phyloP scores from a whole-genome alignment of 1,284 basidiomycete species.

The Volvariella surrecta region DNA sequence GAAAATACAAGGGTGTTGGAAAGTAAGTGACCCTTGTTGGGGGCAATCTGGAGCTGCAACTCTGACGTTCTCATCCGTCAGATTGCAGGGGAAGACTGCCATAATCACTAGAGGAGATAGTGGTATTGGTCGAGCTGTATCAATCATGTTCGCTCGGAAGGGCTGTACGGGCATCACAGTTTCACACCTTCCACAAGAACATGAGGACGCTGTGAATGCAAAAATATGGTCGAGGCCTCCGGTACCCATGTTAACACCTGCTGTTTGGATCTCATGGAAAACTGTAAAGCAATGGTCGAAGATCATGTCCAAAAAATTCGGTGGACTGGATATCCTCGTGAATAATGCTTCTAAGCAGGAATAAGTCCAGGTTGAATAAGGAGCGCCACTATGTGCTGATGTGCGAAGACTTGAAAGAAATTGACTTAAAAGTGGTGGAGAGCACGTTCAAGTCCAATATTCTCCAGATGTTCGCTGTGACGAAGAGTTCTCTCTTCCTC shows the following conservation, averaged over 20 bases:
- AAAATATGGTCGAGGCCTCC: constrained; percentile 33
- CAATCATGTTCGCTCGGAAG: constrained; percentile 55
- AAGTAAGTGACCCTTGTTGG: constrained; percentile 24
- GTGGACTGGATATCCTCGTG: constrained; percentile 47
- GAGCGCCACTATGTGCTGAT: constrained; percentile 9
- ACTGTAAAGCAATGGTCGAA: constrained; percentile 36
- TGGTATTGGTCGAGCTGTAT: constrained; percentile 53
- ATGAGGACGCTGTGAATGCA: constrained; percentile 46
- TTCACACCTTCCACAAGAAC: constrained; percentile 52
- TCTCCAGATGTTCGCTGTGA: constrained; percentile 46
- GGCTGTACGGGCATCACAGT: constrained; percentile 53
- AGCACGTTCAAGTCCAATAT: constrained; percentile 51
- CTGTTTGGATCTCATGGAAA: constrained; percentile 35
- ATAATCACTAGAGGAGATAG: constrained; percentile 49
- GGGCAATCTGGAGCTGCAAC: too few species aligned
- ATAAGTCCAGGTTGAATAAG: constrained; percentile 6
- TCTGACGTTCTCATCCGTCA: too few species aligned
- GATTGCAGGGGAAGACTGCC: constrained; percentile 46
- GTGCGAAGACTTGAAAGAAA: constrained; percentile 30
- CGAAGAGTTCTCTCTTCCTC: constrained; percentile 47
- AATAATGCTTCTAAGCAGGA: constrained; percentile 60
- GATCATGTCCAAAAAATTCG: constrained; percentile 42
- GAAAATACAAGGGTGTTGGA: constrained; percentile 38
- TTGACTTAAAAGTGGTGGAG: constrained; percentile 41
- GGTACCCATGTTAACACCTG: constrained; percentile 36